Conservation (phyloP, 257 asterid genomes). For the Apocynum venetum region DNA sequence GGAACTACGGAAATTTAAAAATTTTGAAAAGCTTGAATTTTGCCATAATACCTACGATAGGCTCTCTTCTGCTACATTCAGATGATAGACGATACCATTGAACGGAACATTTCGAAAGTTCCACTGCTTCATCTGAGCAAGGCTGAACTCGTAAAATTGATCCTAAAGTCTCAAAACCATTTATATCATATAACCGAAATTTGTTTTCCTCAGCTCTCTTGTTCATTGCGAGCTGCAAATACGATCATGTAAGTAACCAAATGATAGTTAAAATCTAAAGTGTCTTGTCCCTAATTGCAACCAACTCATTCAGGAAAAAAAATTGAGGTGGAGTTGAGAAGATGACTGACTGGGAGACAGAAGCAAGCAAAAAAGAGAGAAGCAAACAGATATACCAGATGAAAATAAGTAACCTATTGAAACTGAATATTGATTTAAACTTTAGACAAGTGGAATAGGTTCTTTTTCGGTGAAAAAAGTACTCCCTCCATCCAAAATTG, state of each 20-base stretch:
- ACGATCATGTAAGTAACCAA: conserved; percentile 11
- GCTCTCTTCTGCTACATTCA: conserved; percentile 92
- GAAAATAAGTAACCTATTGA: background rate
- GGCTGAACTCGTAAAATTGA: conserved; percentile 71
- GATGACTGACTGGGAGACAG: background rate
- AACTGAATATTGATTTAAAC: background rate
- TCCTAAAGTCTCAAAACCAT: conserved; percentile 65
- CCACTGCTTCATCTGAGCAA: conserved; percentile 64
- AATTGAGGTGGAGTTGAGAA: background rate
- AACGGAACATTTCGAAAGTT: conserved; percentile 68
- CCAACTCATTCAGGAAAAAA: background rate
- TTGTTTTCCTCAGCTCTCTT: conserved; percentile 57
- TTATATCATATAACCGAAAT: conserved; percentile 41
- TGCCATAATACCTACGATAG: conserved; percentile 57
- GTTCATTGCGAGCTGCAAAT: conserved; percentile 66
- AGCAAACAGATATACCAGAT: background rate
- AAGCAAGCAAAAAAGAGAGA: background rate
- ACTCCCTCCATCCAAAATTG: background rate
- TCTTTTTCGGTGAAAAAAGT: background rate
- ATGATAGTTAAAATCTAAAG: background rate
- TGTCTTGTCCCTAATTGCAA: background rate
- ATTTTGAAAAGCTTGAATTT: background rate
- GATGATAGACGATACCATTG: conserved; percentile 94
- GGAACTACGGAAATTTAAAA: background rate
- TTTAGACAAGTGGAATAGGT: background rate